A percentile compares a stretch with the other conserved stretches of the same genome.
These are phyloP conservation scores for Scytalidium sp. DNA, from an alignment of 2,329 filamentous ascomycete species.

Conservation along the genomic window DNA sequence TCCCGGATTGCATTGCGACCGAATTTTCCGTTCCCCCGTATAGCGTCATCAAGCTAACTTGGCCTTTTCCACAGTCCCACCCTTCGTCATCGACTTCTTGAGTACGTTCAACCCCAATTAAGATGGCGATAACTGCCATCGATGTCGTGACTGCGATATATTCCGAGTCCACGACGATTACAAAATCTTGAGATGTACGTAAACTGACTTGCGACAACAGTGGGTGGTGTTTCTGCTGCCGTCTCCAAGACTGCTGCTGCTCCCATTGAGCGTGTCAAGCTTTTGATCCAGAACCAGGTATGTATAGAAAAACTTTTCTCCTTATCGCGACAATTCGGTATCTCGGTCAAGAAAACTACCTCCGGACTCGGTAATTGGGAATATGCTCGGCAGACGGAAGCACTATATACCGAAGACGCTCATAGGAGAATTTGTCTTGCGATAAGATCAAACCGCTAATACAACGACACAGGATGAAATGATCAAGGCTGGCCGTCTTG, in stretches of 20 bases:
- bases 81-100: constrained; percentile 97
- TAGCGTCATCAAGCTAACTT: constrained; percentile 19
- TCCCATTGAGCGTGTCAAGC: constrained; percentile 99
- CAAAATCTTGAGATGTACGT: constrained; percentile 4
- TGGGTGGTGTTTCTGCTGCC: constrained; percentile 99
- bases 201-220: constrained; percentile 46
- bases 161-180: constrained; percentile 8
- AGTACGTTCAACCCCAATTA: constrained; percentile 73
- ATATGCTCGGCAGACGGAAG: too few species aligned
- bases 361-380: not conserved
- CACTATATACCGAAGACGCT: too few species aligned
- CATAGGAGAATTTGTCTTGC: too few species aligned
- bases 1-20: constrained; percentile 17
- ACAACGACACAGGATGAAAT: constrained; percentile 82
- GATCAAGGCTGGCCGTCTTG: constrained; percentile 97
- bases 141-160: constrained; percentile 8
- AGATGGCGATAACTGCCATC: too few species aligned
- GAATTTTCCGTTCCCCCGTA: constrained; percentile 14
- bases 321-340: not conserved
- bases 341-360: not conserved
- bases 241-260: constrained; percentile 99
- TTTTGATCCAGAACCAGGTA: constrained; percentile 99
- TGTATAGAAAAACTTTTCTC: constrained; percentile 34
- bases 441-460: constrained; percentile 13
- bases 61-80: constrained; percentile 46